Conservation (phyloP, 805 yeast genomes). For the Tanozyma kutaoensis region DNA sequence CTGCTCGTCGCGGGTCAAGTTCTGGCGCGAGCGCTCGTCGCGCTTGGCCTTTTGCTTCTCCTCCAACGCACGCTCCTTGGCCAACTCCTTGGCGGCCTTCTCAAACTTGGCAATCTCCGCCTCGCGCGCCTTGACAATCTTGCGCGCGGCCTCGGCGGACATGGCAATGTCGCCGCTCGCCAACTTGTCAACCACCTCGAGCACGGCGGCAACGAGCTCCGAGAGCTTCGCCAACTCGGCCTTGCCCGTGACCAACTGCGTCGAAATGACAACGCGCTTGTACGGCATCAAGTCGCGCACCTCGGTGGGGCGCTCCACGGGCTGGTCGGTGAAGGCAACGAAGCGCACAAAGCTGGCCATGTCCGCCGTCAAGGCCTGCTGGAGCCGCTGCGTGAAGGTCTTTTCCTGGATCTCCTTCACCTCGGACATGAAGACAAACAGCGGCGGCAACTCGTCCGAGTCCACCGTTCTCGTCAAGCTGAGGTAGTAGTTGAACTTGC, state of each 20-base stretch:
- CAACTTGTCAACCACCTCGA: conserved; percentile 46
- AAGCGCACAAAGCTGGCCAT: conserved; percentile 41
- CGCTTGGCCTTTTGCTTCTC: conserved; percentile 53
- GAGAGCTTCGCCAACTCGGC: conserved; percentile 37
- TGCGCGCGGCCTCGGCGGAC: conserved; percentile 65
- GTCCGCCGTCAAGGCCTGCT: conserved; percentile 24
- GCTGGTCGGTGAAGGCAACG: conserved; percentile 77
- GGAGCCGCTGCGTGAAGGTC: conserved; percentile 35
- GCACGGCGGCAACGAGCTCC: conserved; percentile 38
- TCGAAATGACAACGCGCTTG: conserved; percentile 42
- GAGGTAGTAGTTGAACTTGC: conserved; percentile 68
- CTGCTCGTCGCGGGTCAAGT: conserved; percentile 65
- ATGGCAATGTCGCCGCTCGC: conserved; percentile 37
- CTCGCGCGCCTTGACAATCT: conserved; percentile 67
- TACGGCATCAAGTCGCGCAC: conserved; percentile 40
- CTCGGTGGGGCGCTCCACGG: conserved; percentile 53
- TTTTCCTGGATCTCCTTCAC: conserved; percentile 65
- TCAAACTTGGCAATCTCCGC: conserved; percentile 56
- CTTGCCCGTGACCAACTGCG: conserved; percentile 35
- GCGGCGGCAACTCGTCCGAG: conserved; percentile 51
- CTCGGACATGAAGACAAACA: conserved; percentile 85
- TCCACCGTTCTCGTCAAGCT: conserved; percentile 78
- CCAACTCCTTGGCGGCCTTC: conserved; percentile 51
- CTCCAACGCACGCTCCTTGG: conserved; percentile 55
- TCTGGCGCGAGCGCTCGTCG: conserved; percentile 45